These are phyloP conservation scores for Astrocystis sublimbata DNA, from an alignment of 495 filamentous ascomycete genomes.

Conservation along the genomic window DNA sequence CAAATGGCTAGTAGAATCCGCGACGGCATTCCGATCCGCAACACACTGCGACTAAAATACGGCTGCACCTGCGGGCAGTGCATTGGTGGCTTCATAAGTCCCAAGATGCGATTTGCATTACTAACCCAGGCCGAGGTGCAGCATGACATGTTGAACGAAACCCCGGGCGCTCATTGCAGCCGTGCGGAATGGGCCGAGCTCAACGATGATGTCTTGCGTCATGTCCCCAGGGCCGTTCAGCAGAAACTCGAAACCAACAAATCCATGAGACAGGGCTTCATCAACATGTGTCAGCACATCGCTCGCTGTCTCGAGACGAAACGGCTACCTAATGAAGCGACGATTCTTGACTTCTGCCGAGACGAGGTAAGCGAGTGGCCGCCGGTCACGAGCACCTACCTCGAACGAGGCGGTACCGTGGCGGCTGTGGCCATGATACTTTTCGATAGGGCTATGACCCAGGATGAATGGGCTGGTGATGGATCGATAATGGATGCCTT, in stretches of 20 bases:
- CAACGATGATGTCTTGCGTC: neutral
- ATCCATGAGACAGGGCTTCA: constrained; percentile 5
- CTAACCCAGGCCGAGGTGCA: neutral
- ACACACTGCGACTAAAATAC: neutral
- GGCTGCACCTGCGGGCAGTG: constrained; percentile 32
- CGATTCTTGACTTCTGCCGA: neutral
- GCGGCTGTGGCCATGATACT: neutral
- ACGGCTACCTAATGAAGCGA: neutral
- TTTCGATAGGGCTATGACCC: neutral
- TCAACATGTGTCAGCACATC: neutral
- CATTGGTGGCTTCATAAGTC: constrained; percentile 34
- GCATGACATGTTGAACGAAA: neutral
- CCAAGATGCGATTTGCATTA: constrained; percentile 36
- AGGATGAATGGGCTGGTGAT: neutral
- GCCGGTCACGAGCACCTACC: neutral
- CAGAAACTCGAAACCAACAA: neutral
- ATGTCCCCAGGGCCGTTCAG: neutral
- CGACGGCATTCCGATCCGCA: constrained; percentile 28
- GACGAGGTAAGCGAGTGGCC: neutral
- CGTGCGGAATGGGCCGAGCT: neutral
- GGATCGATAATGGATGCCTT: neutral
- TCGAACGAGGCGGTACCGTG: neutral
- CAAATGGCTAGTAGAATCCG: neutral
- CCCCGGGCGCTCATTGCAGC: neutral
- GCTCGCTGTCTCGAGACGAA: neutral